Evolutionary conservation across 1,284 basidiomycete species (phyloP), one percentile per base, ranked within the genome.

Genomic region (Singerocomus rubriflavus): DNA sequence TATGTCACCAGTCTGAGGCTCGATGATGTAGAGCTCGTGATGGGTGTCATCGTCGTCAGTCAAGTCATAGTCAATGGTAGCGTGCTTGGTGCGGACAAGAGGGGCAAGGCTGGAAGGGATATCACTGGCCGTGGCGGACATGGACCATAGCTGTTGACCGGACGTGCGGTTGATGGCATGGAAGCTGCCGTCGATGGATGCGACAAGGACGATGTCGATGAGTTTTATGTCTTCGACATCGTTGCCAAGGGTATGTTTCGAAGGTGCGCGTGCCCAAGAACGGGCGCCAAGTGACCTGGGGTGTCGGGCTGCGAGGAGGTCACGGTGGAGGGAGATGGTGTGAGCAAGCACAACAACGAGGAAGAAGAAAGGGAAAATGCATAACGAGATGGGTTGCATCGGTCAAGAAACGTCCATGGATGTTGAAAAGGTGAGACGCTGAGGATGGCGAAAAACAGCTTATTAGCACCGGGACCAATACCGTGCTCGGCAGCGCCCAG

Each of bases 181-280:
- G 41, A 96, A 84, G 53, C 85, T 88, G 25, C 93, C 93, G 68
- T 96, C 93, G n/a, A 95, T 82, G 8, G 90, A 90, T 4, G 93
- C 88, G 12, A 93, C 80, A 11, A 96, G 78, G 41, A 93, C 84
- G 39, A 90, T 79, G 62, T 92, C 86, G 55, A 91, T 69, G 5
- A 93, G 73, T 30, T 84, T 76, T 14, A 84, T 71, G 52, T 83
- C 77, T 17, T 75, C 63, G 1, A 55, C 57, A 35, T 58, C 49
- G 46, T 60, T 51, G 13, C 21, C 11, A 17, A 43, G 46, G 8
- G 48, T 30, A 13, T 37, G 56, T 44, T 58, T 60, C n/a, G 53
- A 30, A 8, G 43, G 37, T 29, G 46, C 17, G 41, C 50, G 51
- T 6, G 46, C 14, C 49, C 48, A 49, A 4, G 53, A 29, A 32